Conservation (phyloP, 176 grass and related monocot species). For the Tuctoria greenei region DNA sequence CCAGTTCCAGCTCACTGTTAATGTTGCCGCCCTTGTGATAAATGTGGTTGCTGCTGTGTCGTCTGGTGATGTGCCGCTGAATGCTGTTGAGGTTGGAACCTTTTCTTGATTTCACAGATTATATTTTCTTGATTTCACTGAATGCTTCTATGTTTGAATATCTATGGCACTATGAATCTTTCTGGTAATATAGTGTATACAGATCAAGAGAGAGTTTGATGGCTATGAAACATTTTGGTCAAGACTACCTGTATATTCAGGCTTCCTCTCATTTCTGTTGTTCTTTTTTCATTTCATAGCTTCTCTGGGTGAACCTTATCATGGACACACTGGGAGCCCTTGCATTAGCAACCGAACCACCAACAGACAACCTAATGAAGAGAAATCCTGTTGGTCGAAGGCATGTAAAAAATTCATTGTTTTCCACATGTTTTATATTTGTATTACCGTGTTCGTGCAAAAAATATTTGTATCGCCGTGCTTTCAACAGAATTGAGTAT, state of each 20-base stretch:
- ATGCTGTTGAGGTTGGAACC: slow-evolving; percentile 80
- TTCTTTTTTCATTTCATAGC: slow-evolving; percentile 46
- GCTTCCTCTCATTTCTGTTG: slow-evolving; percentile 17
- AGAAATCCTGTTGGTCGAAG: slow-evolving; percentile 91
- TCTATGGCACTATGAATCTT: background rate
- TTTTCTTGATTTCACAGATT: background rate
- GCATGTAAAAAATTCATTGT: slow-evolving; percentile 45
- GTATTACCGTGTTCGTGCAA: background rate
- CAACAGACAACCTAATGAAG: slow-evolving; percentile 94
- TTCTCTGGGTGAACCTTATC: slow-evolving; percentile 99
- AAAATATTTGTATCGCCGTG: background rate
- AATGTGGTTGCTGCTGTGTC: slow-evolving; percentile 96
- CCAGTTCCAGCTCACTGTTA: slow-evolving; percentile 97
- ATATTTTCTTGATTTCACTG: slow-evolving; percentile 20
- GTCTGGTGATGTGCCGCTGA: slow-evolving; percentile 89
- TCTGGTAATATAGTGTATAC: background rate
- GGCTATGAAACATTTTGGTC: background rate
- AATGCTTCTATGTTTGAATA: background rate
- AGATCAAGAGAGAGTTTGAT: background rate
- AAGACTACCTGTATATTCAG: background rate
- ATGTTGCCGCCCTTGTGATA: slow-evolving; percentile 90
- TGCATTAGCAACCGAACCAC: slow-evolving; percentile 92
- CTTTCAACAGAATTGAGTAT: slow-evolving; percentile 18
- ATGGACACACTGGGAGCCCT: slow-evolving; percentile 98
- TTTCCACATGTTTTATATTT: slow-evolving; percentile 21